Evolutionary conservation across 2,329 filamentous ascomycete species (phyloP).

Genomic region (Ceratocystis smalleyi): DNA sequence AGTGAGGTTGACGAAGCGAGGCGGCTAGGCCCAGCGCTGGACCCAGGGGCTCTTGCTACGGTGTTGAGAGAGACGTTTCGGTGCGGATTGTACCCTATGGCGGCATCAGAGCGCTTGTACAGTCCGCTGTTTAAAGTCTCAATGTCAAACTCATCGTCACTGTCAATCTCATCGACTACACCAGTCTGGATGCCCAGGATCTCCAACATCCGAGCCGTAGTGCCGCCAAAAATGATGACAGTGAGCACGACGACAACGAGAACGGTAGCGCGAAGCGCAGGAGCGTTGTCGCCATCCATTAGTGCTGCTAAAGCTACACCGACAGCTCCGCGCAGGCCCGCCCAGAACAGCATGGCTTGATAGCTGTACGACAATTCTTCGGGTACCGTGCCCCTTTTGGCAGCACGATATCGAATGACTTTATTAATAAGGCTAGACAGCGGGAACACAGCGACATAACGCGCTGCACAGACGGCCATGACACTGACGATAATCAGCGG

Average conservation of each 20-base stretch:
- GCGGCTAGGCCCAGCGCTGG: conserved; percentile 19
- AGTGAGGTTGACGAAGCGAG: conserved; percentile 31
- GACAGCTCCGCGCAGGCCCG: conserved; percentile 84
- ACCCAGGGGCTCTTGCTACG: conserved; percentile 26
- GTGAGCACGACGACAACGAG: conserved; percentile 92
- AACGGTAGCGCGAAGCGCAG: conserved; percentile 82
- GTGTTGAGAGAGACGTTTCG: conserved; percentile 44
- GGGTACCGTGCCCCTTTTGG: conserved; percentile 51
- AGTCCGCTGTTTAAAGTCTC: conserved; percentile 57
- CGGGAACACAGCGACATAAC: conserved; percentile 91
- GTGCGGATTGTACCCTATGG: conserved; percentile 62
- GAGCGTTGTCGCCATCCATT: conserved; percentile 64
- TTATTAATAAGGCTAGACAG: conserved; percentile 81
- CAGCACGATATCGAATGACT: conserved; percentile 74
- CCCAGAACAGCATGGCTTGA: conserved; percentile 99
- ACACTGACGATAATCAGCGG: conserved; percentile 89
- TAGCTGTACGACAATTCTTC: conserved; percentile 91
- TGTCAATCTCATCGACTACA: conserved; percentile 92
- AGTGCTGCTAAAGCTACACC: conserved; percentile 88
- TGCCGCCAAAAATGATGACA: conserved; percentile 96
- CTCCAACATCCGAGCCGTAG: conserved; percentile 92
- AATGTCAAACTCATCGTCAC: conserved; percentile 96
- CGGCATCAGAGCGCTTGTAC: conserved; percentile 65
- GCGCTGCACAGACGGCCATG: conserved; percentile 75
- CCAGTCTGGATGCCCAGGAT: conserved; percentile 93